phyloP scores from a whole-genome alignment of 2,329 filamentous ascomycete species.

The Immersiporthe knoxdaviesiana region DNA sequence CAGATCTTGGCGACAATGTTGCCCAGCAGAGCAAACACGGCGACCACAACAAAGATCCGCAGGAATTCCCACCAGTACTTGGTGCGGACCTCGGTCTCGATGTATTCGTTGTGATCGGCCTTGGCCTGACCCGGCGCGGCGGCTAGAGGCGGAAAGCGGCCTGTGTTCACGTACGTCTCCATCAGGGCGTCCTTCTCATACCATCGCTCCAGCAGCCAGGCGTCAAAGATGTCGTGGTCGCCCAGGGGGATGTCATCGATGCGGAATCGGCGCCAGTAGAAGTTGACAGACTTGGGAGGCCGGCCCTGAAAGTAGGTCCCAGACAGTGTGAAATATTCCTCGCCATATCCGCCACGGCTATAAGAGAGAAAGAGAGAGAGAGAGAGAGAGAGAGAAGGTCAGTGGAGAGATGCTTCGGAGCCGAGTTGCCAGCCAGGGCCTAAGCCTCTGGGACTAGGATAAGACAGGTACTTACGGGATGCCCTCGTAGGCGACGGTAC shows the following conservation, averaged over 20 bases:
- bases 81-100: slow-evolving; percentile 63
- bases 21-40: slow-evolving; percentile 47
- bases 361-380: no score
- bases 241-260: slow-evolving; percentile 81
- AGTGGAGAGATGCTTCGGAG: not conserved
- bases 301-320: slow-evolving; percentile 89
- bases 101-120: slow-evolving; percentile 41
- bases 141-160: slow-evolving; percentile 75
- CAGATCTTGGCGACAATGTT: slow-evolving; percentile 39
- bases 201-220: slow-evolving; percentile 87
- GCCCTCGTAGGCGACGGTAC: slow-evolving; percentile 94
- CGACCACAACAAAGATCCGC: slow-evolving; percentile 57
- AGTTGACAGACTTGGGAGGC: slow-evolving; percentile 92
- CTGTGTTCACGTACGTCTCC: slow-evolving; percentile 78
- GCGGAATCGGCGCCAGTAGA: slow-evolving; percentile 90
- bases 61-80: slow-evolving; percentile 58
- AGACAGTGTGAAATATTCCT: slow-evolving; percentile 83
- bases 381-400: not conserved
- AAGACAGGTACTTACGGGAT: slow-evolving; percentile 69
- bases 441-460: not conserved
- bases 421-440: not conserved
- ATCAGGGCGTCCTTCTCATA: slow-evolving; percentile 88
- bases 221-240: slow-evolving; percentile 73
- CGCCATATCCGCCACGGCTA: slow-evolving; percentile 81
- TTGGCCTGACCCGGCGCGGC: slow-evolving; percentile 44